phyloP scores from a whole-genome alignment of 768 basidiomycete genomes.

The Lactarius sp. region DNA sequence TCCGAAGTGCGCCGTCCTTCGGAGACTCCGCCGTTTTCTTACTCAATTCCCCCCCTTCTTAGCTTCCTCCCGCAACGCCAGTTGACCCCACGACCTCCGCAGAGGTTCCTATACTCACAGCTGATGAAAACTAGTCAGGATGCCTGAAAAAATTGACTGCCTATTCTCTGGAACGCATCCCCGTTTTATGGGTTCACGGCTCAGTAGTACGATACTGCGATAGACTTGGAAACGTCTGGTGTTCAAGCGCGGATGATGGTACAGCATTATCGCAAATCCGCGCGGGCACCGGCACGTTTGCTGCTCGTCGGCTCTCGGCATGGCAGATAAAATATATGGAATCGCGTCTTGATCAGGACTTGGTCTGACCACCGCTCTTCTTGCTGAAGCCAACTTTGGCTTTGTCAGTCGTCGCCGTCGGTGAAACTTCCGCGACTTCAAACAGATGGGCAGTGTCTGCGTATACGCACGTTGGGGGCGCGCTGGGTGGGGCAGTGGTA shows the following conservation, averaged over 20 bases:
- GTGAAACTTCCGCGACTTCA: too few species aligned
- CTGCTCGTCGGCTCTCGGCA: neutral
- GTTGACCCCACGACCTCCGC: neutral
- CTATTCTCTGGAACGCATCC: neutral
- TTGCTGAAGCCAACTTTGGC: neutral
- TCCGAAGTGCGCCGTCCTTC: neutral
- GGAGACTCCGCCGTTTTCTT: neutral
- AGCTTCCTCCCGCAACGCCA: neutral
- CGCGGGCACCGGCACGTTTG: neutral
- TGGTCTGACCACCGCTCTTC: neutral
- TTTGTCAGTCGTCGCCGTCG: neutral
- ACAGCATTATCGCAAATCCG: neutral
- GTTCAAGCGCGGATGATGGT: neutral
- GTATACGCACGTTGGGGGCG: too few species aligned
- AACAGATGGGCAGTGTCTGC: too few species aligned
- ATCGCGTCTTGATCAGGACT: neutral
- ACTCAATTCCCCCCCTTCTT: neutral
- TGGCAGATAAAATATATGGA: neutral
- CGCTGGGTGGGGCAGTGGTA: too few species aligned
- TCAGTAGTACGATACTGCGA: neutral
- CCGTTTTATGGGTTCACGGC: neutral
- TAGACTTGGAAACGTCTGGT: neutral
- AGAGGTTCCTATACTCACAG: neutral
- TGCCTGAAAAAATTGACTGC: neutral
- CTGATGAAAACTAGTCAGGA: neutral